Evolutionary conservation across 2,329 filamentous ascomycete species (phyloP).

Genomic region (Lasiodiplodia citricola): DNA sequence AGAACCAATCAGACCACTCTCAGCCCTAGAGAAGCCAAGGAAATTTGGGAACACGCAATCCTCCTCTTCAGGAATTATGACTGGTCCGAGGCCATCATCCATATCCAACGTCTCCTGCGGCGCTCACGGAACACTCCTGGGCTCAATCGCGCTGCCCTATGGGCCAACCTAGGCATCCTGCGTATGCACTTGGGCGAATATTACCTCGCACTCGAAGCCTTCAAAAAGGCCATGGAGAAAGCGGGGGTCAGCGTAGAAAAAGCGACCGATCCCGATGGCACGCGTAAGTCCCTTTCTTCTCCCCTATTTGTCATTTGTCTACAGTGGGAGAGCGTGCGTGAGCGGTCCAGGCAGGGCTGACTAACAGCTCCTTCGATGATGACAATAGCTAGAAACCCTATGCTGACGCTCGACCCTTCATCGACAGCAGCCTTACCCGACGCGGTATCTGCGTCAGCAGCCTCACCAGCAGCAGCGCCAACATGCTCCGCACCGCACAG

Average conservation of each 20-base stretch:
- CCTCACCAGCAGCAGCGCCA: not conserved
- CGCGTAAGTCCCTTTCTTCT: not conserved
- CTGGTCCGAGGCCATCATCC: conserved; percentile 16
- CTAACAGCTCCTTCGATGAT: conserved; percentile 6
- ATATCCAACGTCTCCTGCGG: conserved; percentile 15
- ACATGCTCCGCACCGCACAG: conserved; percentile 2
- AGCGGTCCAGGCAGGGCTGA: conserved; percentile 1
- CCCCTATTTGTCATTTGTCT: too few relatives aligned
- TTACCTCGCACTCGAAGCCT: conserved; percentile 17
- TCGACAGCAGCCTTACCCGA: not conserved
- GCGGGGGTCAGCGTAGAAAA: not conserved
- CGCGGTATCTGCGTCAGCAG: not conserved
- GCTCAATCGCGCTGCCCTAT: conserved; percentile 12
- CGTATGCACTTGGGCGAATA: conserved; percentile 21
- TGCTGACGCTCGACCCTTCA: not conserved
- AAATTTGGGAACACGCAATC: conserved; percentile 16
- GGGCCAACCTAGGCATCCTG: conserved; percentile 26
- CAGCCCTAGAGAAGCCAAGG: conserved; percentile 9
- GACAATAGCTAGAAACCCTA: not conserved
- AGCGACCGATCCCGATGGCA: not conserved
- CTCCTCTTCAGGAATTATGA: conserved; percentile 20
- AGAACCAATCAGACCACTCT: not conserved
- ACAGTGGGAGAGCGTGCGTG: not conserved
- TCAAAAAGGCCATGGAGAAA: conserved; percentile 11
- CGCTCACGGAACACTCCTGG: not conserved